Conservation (phyloP, 768 basidiomycete species). For the Mycena epipterygia region DNA sequence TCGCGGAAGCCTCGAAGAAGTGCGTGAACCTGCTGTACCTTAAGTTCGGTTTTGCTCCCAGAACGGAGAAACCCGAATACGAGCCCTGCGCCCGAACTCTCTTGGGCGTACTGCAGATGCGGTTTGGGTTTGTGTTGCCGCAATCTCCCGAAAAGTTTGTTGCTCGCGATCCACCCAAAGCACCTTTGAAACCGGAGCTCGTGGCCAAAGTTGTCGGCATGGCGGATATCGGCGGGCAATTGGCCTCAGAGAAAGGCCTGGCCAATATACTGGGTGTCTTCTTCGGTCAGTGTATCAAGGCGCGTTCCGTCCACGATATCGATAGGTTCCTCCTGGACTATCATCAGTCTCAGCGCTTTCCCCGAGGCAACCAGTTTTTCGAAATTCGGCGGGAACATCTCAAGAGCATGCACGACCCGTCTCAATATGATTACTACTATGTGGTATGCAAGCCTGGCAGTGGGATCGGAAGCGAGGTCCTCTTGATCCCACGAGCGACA, state of each 20-base stretch:
- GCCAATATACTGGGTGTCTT: too few species aligned
- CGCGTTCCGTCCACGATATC: background rate
- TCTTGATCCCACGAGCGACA: background rate
- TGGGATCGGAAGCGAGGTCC: background rate
- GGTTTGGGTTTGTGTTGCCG: constrained; percentile 7
- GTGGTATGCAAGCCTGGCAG: background rate
- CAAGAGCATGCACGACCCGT: background rate
- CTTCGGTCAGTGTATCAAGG: background rate
- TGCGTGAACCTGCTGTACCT: background rate
- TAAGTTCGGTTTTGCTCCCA: background rate
- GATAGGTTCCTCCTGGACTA: background rate
- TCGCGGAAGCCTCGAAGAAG: background rate
- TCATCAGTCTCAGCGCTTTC: too few species aligned
- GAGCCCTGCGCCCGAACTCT: background rate
- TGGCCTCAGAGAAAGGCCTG: too few species aligned
- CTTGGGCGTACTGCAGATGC: background rate
- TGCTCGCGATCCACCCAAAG: background rate
- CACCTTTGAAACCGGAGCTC: background rate
- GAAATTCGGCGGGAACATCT: background rate
- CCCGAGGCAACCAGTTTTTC: background rate
- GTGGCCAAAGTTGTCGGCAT: background rate
- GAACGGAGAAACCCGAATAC: background rate
- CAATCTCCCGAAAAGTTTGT: background rate
- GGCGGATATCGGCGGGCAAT: too few species aligned
- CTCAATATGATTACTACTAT: background rate